Conservation (phyloP, 2,329 filamentous ascomycete genomes). For the Pyrenophora graminea region DNA sequence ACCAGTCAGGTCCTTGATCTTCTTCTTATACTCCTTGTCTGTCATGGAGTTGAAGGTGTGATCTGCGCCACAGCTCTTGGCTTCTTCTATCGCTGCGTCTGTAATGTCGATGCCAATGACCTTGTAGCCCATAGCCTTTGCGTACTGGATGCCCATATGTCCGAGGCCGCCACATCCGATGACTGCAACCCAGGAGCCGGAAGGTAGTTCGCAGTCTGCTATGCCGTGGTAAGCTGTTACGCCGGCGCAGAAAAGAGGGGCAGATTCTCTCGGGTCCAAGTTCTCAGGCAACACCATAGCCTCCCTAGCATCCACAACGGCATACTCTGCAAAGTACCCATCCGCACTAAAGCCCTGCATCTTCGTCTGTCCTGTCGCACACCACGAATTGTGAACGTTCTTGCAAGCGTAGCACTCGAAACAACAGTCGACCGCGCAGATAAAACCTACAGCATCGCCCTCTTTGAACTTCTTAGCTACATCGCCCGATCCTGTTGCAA, state of each 20-base stretch:
- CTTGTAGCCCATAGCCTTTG: slow-evolving; percentile 40
- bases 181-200: slow-evolving; percentile 37
- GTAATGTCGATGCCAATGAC: slow-evolving; percentile 40
- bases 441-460: slow-evolving; percentile 40
- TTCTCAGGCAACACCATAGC: slow-evolving; percentile 35
- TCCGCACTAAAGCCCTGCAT: slow-evolving; percentile 37
- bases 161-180: slow-evolving; percentile 41
- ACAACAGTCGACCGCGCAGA: slow-evolving; percentile 41
- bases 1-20: slow-evolving; percentile 34
- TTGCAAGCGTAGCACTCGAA: slow-evolving; percentile 38
- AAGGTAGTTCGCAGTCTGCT: slow-evolving; percentile 32
- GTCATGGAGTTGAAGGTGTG: slow-evolving; percentile 37
- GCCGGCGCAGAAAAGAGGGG: slow-evolving; percentile 40
- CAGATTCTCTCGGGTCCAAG: slow-evolving; percentile 32
- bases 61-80: slow-evolving; percentile 38
- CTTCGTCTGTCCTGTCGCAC: slow-evolving; percentile 34
- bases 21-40: slow-evolving; percentile 36
- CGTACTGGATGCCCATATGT: slow-evolving; percentile 40
- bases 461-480: slow-evolving; percentile 34
- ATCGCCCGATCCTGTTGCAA: slow-evolving; percentile 28
- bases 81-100: slow-evolving; percentile 35
- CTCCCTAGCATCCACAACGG: slow-evolving; percentile 34
- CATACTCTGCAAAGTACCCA: slow-evolving; percentile 41
- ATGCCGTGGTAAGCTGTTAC: slow-evolving; percentile 39
- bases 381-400: slow-evolving; percentile 37